phyloP scores from a whole-genome alignment of 2,329 filamentous ascomycete species.

The Paraphaeosphaeria minitans region DNA sequence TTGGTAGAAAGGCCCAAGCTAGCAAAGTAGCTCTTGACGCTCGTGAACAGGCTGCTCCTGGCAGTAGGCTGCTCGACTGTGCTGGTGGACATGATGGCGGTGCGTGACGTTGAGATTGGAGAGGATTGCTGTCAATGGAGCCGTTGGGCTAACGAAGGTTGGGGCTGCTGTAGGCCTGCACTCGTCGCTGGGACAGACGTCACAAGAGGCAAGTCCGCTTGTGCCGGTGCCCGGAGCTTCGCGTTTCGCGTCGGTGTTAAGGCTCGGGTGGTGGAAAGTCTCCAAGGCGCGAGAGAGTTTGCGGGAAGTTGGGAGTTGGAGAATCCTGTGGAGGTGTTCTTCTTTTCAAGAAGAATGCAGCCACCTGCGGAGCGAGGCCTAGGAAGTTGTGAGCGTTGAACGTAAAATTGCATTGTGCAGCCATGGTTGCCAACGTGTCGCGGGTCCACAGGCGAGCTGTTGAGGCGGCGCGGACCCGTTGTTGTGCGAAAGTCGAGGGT shows the following conservation, averaged over 20 bases:
- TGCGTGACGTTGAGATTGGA: slow-evolving; percentile 8
- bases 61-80: slow-evolving; percentile 14
- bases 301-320: neutral
- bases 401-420: neutral
- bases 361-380: slow-evolving; percentile 23
- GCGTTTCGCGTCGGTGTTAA: slow-evolving; percentile 7
- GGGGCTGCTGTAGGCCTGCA: neutral
- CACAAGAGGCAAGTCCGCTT: slow-evolving; percentile 6
- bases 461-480: neutral
- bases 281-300: neutral
- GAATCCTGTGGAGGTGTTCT: neutral
- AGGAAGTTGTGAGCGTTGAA: neutral
- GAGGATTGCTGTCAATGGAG: neutral
- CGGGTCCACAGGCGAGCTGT: neutral
- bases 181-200: neutral
- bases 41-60: slow-evolving; percentile 9
- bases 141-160: neutral
- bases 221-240: slow-evolving; percentile 3
- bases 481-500: neutral
- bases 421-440: neutral
- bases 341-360: slow-evolving; percentile 12
- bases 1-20: slow-evolving; percentile 28
- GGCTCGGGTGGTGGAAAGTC: neutral
- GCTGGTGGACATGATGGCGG: slow-evolving; percentile 7
- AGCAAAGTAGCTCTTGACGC: slow-evolving; percentile 28